Evolutionary conservation across 257 asterid genomes (phyloP).

Genomic region (Misopates orontium): DNA sequence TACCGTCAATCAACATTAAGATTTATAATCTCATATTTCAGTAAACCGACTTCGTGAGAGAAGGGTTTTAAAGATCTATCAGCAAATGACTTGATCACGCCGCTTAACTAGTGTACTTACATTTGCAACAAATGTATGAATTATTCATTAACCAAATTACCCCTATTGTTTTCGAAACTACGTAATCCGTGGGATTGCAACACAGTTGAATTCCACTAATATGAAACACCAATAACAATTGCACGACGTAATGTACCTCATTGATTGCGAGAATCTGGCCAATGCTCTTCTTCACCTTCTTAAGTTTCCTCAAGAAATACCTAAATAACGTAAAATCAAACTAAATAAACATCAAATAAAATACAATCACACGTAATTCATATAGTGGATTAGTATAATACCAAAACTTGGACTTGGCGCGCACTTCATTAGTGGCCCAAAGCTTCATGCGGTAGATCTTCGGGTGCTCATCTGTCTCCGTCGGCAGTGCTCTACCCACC

Average conservation of each 20-base stretch:
- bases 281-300: slow-evolving; percentile 54
- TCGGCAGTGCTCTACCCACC: slow-evolving; percentile 81
- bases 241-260: slow-evolving; percentile 33
- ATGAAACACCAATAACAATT: too few relatives aligned
- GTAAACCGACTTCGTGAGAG: too few relatives aligned
- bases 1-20: too few relatives aligned
- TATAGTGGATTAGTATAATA: slow-evolving; percentile 11
- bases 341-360: neutral
- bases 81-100: too few relatives aligned
- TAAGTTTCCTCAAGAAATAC: slow-evolving; percentile 57
- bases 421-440: slow-evolving; percentile 86
- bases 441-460: slow-evolving; percentile 87
- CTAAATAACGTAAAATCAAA: slow-evolving; percentile 20
- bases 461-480: slow-evolving; percentile 74
- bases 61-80: too few relatives aligned
- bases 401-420: slow-evolving; percentile 85
- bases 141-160: too few relatives aligned
- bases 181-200: too few relatives aligned
- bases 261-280: slow-evolving; percentile 62
- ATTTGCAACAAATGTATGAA: too few relatives aligned
- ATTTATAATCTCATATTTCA: too few relatives aligned
- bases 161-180: too few relatives aligned
- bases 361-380: neutral
- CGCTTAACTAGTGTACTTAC: too few relatives aligned
- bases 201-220: too few relatives aligned